phyloP scores from a whole-genome alignment of 192 early-diverging fungal species.

The Gonapodya prolifera region DNA sequence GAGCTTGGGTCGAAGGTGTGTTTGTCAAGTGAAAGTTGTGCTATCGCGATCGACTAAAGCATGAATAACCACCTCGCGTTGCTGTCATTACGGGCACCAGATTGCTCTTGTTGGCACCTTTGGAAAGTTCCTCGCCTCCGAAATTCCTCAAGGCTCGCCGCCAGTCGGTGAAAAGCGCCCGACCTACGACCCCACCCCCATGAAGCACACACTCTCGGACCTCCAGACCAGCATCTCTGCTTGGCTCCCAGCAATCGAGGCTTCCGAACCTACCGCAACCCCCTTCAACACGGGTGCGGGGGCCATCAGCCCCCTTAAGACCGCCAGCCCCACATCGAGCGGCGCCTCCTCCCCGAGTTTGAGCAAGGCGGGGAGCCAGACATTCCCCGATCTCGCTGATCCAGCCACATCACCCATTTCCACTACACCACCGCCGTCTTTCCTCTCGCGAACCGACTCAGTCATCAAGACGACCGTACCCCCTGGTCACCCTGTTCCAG shows the following conservation, averaged over 20 bases:
- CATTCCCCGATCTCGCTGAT: neutral
- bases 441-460: neutral
- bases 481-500: neutral
- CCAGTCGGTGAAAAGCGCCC: neutral
- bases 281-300: neutral
- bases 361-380: neutral
- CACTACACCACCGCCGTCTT: neutral
- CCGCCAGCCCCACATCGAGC: neutral
- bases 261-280: neutral
- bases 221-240: neutral
- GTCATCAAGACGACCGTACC: neutral
- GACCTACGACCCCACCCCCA: neutral
- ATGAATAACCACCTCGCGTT: too few species aligned
- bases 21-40: too few species aligned
- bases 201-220: neutral
- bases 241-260: neutral
- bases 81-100: too few species aligned
- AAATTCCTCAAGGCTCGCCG: neutral
- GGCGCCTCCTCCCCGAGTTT: neutral
- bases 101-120: neutral
- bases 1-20: neutral
- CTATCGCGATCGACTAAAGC: too few species aligned
- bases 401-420: neutral
- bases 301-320: neutral
- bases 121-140: neutral